Base-by-base conservation (phyloP, 2,329 filamentous ascomycete genomes). In the Clonostachys chloroleuca region DNA sequence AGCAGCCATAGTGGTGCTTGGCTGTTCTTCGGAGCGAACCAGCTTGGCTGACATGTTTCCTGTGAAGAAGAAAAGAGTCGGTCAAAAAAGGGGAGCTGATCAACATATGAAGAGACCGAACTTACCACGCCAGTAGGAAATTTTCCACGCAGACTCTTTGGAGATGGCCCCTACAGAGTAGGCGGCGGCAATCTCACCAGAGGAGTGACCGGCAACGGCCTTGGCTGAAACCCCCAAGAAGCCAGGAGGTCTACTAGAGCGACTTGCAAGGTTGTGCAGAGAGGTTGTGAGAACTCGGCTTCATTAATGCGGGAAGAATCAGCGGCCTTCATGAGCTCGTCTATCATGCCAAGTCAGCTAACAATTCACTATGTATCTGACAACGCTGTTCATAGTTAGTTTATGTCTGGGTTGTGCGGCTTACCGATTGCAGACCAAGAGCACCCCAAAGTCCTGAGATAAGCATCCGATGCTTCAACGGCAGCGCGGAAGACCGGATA, bases 121-220 rank as follows among this genome's bases (percentile, higher is more conserved):
- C 44, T 40, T 0, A 54, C 40, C 12, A 52, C 52, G 24, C 24
- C 24, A 53, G 44, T 58, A 61, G 2, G 59, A 20, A 6, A 54
- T 44, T 2, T 71, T 72, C 12, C 72, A 64, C 42, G 66, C 64
- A 49, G 66, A 74, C 0, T 69, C 67, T 0, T 62, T 53, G 4
- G 55, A 56, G 44, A 73, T 65, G 9, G 71, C 69, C 5, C 70
- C 67, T 0, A 63, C 58, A 1, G 69, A 66, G 43, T 73, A 74
- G 0, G 71, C 70, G 2, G 70, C 72, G 0, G 64, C 70, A 35
- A 74, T 70, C 49, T 75, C 72, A 2, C 72, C 72, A 3, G 56
- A 62, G 0, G 67, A 71, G 48, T 75, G 72, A 1, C 71, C 72
- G 4, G 72, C 60, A 0, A 69, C 65, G 2, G 58, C 62, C 6